phyloP scores from a whole-genome alignment of 371 early-diverging fungal genomes.

The Zancudomyces culisetae region DNA sequence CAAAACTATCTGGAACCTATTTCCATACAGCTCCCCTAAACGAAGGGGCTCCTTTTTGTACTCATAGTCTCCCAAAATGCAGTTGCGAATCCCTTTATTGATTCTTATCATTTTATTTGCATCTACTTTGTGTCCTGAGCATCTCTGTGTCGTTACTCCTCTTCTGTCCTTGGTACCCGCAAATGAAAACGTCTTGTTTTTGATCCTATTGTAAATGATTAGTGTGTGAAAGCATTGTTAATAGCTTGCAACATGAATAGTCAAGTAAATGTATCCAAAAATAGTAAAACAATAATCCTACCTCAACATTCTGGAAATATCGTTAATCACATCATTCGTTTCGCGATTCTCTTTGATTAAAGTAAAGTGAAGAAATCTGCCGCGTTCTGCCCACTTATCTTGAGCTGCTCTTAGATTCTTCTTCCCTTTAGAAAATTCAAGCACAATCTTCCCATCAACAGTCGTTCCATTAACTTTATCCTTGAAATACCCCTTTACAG shows the following conservation, averaged over 20 bases:
- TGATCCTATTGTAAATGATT: not conserved
- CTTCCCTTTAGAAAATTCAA: not conserved
- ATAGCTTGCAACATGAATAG: not conserved
- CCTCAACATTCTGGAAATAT: constrained; percentile 28
- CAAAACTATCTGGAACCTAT: constrained; percentile 69
- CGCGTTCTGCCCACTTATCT: constrained; percentile 26
- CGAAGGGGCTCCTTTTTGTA: constrained; percentile 34
- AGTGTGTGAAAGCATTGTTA: not conserved
- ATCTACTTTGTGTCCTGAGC: constrained; percentile 46
- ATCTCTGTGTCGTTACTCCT: constrained; percentile 81
- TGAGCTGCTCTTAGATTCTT: constrained; percentile 5
- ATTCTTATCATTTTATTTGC: constrained; percentile 35
- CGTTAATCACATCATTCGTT: constrained; percentile 60
- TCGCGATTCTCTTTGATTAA: constrained; percentile 80
- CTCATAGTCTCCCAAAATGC: constrained; percentile 58
- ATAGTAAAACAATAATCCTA: not conserved
- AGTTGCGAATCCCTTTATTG: constrained; percentile 29
- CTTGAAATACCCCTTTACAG: constrained; percentile 29
- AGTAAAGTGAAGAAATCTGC: constrained; percentile 59
- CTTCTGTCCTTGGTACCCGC: constrained; percentile 99
- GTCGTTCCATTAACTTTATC: constrained; percentile 27
- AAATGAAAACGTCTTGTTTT: constrained; percentile 44
- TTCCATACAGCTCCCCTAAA: constrained; percentile 74
- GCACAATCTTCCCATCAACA: constrained; percentile 20
- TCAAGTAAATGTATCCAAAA: not conserved